These are phyloP conservation scores for Lasiodiplodia hormozganensis DNA, from an alignment of 2,329 filamentous ascomycete genomes.

Conservation along the genomic window DNA sequence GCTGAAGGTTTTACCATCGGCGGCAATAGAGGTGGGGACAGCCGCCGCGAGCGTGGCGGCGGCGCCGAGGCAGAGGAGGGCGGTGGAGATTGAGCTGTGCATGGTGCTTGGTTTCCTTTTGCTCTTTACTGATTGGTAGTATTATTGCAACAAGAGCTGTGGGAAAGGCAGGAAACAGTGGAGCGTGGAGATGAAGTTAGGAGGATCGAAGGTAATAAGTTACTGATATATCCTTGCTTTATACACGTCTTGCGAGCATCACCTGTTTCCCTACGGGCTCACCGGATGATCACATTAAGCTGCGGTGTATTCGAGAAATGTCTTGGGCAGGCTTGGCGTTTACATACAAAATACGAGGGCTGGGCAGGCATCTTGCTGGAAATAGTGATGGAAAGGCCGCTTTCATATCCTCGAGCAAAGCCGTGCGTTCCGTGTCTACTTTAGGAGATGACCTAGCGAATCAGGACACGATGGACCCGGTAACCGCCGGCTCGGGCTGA, in stretches of 20 bases:
- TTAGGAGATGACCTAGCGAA: neutral
- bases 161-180: no score
- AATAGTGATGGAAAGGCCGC: neutral
- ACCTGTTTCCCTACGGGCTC: neutral
- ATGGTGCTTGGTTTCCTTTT: constrained; percentile 2
- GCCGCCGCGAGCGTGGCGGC: neutral
- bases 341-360: neutral
- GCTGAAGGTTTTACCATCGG: constrained; percentile 7
- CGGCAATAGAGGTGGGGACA: neutral
- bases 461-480: neutral
- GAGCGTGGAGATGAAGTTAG: neutral
- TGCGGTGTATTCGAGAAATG: neutral
- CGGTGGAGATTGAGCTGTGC: constrained; percentile 3
- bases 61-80: neutral
- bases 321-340: neutral
- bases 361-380: neutral
- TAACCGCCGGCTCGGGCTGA: neutral
- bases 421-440: constrained; percentile 1
- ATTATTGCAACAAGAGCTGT: no score
- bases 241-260: neutral
- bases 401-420: neutral
- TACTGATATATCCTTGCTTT: neutral
- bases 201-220: neutral
- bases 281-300: neutral
- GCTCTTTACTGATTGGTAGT: neutral